Evolutionary conservation across 2,329 filamentous ascomycete genomes (phyloP), one percentile per base, ranked within the genome.

Genomic region (Arthrobotrys conoides): DNA sequence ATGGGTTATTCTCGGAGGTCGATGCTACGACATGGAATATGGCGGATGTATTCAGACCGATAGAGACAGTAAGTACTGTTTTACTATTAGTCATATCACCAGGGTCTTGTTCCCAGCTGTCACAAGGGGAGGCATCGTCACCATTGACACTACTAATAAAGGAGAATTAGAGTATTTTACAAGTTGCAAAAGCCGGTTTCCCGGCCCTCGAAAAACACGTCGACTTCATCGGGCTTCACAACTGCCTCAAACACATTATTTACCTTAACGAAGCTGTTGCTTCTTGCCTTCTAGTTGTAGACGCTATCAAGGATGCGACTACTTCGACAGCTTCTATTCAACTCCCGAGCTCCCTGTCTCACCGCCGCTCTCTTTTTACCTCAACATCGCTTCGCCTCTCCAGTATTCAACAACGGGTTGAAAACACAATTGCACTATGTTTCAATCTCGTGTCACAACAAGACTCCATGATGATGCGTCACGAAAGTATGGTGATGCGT

Each of bases 401-500:
- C n/a, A 84, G 83, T 66, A 82, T 85, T 3, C 82, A 84, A 41
- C 83, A 82, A 63, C 83, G 84, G 5, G 83, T 84, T 5, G 83
- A 84, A 67, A 85, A 84, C 49, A 80, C 82, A 48, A 83, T 84
- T 59, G 82, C 82, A 0, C 81, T 85, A 0, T 82, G 83, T 0
- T 85, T 84, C 77, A 85, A 85, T 71, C 80, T 85, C 0, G 83
- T 85, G 4, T 83, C 84, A 0, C 84, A 84, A 63, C 83, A 85
- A 70, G 83, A 85, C 76, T 84, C 84, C 0, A 82, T 82, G 80
- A 80, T 83, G 10, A 84, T 84, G 82, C 82, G 82, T 3, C 68
- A 71, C 33, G 68, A 64, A 46, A 71, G 68, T 33, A 71, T 71
- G 68, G 61, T 59, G 0, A 71, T 71, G 68, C 68, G 68, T 12